Base-by-base conservation (phyloP, 2,329 filamentous ascomycete species). In the Calonectria hongkongensis region DNA sequence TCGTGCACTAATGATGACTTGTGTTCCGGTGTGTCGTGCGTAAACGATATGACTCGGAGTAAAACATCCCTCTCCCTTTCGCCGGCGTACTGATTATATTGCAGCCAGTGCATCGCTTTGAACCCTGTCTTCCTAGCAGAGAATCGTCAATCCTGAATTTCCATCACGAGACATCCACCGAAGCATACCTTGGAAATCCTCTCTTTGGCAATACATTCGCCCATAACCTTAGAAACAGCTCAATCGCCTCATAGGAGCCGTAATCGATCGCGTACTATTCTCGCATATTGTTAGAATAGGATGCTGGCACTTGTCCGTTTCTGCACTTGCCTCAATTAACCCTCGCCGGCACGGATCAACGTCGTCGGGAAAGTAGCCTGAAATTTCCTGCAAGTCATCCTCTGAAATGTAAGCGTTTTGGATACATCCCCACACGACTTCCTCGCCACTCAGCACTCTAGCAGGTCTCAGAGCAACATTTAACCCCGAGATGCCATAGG, bases 401-500 rank as follows among this genome's bases (percentile, higher is more conserved):
- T 13, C 41, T 3, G 5, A 12, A 21, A 43, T 12, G 5, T n/a
- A 7, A 2, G 41, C 30, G 4, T 15, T 0, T 0, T 4, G 0
- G 0, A 70, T 4, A 0, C 2, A 28, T 0, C 1, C 0, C 47
- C 43, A 71, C 0, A 51, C 1, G 0, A 0, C 0, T 0, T 18
- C 0, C 0, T 0, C 0, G 0, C 0, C 5, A 0, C 1, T 0
- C 0, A 77, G 16, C 0, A 18, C 15, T 4, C 75, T 76, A 0
- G 68, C 13, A 12, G 27, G 64, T 0, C 72, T 74, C 2, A 79
- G 28, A 2, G 75, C 65, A 28, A n/a, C 1, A 10, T 0, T 68
- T 0, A 75, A 4, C 0, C 0, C 18, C 0, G 45, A 66, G 25
- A 30, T 51, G 54, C 65, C 30, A 21, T 28, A 68, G 6, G 1